These are phyloP conservation scores for Halenospora varia DNA, from an alignment of 495 filamentous ascomycete genomes.

Conservation along the genomic window DNA sequence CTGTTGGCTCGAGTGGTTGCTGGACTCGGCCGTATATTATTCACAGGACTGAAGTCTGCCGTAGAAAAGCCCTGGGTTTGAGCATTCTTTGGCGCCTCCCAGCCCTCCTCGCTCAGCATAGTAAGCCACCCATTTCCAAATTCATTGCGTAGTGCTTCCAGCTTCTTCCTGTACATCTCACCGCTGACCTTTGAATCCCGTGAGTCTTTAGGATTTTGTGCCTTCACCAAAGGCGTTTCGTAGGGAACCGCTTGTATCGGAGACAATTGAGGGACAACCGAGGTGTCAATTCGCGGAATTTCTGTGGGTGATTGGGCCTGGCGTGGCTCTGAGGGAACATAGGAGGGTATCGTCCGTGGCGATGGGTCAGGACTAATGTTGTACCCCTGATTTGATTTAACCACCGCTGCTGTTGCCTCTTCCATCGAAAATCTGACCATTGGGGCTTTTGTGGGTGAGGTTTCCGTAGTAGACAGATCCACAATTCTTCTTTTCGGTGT, in stretches of 20 bases:
- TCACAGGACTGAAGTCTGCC: constrained; percentile 35
- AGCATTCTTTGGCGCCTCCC: constrained; percentile 34
- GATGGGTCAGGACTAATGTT: constrained; percentile 25
- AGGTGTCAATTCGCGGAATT: constrained; percentile 43
- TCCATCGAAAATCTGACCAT: constrained; percentile 15
- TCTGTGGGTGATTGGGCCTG: constrained; percentile 29
- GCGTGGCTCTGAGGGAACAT: constrained; percentile 17
- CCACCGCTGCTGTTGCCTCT: neutral
- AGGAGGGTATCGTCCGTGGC: constrained; percentile 18
- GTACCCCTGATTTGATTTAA: constrained; percentile 19
- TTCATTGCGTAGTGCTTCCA: constrained; percentile 79
- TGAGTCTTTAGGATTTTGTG: constrained; percentile 38
- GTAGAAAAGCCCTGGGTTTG: constrained; percentile 12
- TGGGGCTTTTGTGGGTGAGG: constrained; percentile 27
- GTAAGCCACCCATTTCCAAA: constrained; percentile 82
- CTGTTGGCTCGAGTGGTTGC: constrained; percentile 38
- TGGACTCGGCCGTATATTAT: constrained; percentile 33
- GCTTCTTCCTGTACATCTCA: constrained; percentile 77
- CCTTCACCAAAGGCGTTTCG: constrained; percentile 32
- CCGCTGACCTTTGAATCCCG: constrained; percentile 65
- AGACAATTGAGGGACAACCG: constrained; percentile 36
- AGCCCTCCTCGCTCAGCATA: constrained; percentile 75
- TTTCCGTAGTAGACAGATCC: constrained; percentile 67
- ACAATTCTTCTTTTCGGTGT: constrained; percentile 73
- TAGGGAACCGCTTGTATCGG: constrained; percentile 34